Conservation (phyloP, 176 grass and related monocot species). For the Eleusine coracana region DNA sequence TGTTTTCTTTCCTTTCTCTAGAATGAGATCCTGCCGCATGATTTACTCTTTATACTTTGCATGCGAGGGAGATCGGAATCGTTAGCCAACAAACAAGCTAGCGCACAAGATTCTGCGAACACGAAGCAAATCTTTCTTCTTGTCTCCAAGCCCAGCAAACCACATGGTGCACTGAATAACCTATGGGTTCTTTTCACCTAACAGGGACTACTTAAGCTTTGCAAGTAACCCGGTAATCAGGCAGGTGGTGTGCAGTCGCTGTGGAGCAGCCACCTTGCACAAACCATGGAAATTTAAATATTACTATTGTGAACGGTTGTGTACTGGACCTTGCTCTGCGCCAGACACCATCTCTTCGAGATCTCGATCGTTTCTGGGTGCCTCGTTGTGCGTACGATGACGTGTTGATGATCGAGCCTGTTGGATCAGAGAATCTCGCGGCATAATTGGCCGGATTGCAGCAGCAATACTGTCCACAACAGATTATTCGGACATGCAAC, state of each 20-base stretch:
- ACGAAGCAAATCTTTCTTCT: neutral
- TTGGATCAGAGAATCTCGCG: conserved; percentile 21
- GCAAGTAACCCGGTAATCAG: neutral
- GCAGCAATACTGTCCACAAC: neutral
- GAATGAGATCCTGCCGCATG: too few relatives aligned
- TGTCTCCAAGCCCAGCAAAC: conserved; percentile 2
- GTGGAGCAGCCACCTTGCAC: conserved; percentile 19
- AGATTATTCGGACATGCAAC: neutral
- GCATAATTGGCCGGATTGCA: neutral
- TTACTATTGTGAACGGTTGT: neutral
- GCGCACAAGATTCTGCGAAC: conserved; percentile 8
- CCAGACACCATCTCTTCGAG: neutral
- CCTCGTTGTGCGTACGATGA: neutral
- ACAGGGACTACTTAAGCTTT: neutral
- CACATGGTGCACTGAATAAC: conserved; percentile 28
- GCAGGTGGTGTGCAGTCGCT: neutral
- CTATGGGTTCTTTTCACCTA: conserved; percentile 32
- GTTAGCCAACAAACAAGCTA: neutral
- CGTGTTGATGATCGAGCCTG: neutral
- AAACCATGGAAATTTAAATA: neutral
- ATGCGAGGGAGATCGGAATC: conserved; percentile 3
- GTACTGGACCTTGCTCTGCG: neutral
- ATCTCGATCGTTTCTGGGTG: conserved; percentile 19
- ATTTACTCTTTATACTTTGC: neutral
- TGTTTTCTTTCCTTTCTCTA: neutral